Evolutionary conservation across 371 early-diverging fungal genomes (phyloP).

Genomic region (Mucor plumbeus): DNA sequence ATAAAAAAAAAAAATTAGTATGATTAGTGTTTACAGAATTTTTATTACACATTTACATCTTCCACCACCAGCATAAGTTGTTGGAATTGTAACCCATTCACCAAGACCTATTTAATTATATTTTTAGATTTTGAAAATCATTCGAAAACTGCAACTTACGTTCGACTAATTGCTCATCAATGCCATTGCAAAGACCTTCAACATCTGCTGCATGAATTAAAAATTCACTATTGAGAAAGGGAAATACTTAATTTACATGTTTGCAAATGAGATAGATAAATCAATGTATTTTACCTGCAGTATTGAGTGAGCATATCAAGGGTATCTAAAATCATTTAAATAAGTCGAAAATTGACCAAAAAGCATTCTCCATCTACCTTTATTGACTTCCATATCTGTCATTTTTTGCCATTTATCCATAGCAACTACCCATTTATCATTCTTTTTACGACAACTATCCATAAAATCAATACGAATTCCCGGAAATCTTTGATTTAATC

Average conservation of each 20-base stretch:
- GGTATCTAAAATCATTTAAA: conserved; percentile 36
- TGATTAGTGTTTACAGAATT: neutral
- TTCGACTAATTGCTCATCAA: conserved; percentile 87
- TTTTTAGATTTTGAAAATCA: neutral
- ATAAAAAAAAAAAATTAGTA: neutral
- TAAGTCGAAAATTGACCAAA: neutral
- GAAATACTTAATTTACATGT: neutral
- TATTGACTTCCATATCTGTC: conserved; percentile 85
- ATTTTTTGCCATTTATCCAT: conserved; percentile 97
- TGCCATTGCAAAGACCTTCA: conserved; percentile 94
- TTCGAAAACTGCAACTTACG: conserved; percentile 28
- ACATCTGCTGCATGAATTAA: conserved; percentile 98
- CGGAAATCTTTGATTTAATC: neutral
- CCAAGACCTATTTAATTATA: conserved; percentile 58
- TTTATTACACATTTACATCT: conserved; percentile 53
- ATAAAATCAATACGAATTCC: neutral
- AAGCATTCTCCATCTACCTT: conserved; percentile 45
- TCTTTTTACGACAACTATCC: conserved; percentile 77
- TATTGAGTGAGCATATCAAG: conserved; percentile 69
- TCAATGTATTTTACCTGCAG: conserved; percentile 65
- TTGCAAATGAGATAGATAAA: too few species aligned
- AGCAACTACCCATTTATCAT: conserved; percentile 88
- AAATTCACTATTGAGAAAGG: conserved; percentile 75
- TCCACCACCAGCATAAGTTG: conserved; percentile 97
- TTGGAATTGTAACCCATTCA: conserved; percentile 88